Base-by-base conservation (phyloP, 2,329 filamentous ascomycete species). In the Pseudocercospora fuligena region DNA sequence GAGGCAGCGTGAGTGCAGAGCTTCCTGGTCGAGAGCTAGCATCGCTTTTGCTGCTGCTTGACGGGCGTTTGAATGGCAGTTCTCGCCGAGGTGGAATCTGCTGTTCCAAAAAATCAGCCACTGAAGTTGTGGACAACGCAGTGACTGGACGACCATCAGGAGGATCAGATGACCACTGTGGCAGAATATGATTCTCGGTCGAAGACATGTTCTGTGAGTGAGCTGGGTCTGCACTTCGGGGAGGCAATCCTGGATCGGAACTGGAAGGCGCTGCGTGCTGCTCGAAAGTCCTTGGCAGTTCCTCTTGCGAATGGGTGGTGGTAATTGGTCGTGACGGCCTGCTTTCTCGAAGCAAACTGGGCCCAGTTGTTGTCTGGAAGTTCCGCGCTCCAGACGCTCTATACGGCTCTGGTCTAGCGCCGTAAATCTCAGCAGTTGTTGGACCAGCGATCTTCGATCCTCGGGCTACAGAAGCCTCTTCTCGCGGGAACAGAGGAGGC, bases 21-120 rank as follows among this genome's bases (percentile, higher is more conserved):
- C 65, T 68, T 2, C 63, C 59, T 11, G 71, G 71, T n/a, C 70
- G 51, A 31, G 69, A 73, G 36, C 64, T 73, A 51, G 46, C 47
- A 23, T 64, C 61, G 36, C 63, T 69, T 70, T 40, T 73, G 69
- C 58, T 75, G 75, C 43, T 72, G 75, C 43, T 72, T 65, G 75
- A 76, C n/a, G 75, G 70, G 7, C 78, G 75, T 43, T 74, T 70
- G 67, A 82, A 82, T 3, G 80, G 80, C 19, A 81, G 74, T 66
- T 81, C 79, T 57, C 79, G 69, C 60, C 40, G 65, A 31, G 60
- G 71, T 27, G 68, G 71, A 11, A 73, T 62, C 16, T 68, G 68
- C 54, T 70, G 64, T 25, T 73, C 68, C 1, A 70, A 61, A 7
- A 68, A 69, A 4, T 62, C 60, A n/a, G 43, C 36, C 8, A 60